Base-by-base conservation (phyloP, 2,329 filamentous ascomycete genomes). In the Colletotrichum tabaci region DNA sequence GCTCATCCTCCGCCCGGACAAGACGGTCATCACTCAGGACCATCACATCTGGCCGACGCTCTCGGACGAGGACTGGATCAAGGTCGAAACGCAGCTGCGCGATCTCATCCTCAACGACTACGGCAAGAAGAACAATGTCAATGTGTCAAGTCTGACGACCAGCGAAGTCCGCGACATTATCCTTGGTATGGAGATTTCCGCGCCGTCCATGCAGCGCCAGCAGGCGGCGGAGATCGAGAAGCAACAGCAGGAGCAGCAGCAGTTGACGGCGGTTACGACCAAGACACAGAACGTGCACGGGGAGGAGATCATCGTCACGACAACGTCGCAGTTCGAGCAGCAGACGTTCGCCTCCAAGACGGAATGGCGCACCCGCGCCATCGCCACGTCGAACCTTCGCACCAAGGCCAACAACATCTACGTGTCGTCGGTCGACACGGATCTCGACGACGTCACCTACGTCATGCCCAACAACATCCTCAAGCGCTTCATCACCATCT, bases 101-200 rank as follows among this genome's bases (percentile, higher is more conserved):
- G 96, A 99, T 86, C 86, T 99, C 75, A 99, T 99, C 77, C 81
- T 99, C 76, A 98, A 98, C 76, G 96, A 99, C 80, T 99, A 99
- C 80, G 96, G 96, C 80, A 99, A 98, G 90, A 99, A 99, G 89
- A 99, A 99, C 87, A 99, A 98, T 77, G 96, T 99, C 86, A 99
- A 99, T 77, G 96, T 96, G 15, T 97, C 97, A 18, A 98, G 95
- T 81, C 87, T 99, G 83, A 99, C 96, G 1, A 98, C 91, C 80
- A 98, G 94, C 77, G 96, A 99, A 89, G 96, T 99, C 61, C 92
- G 96, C 77, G 96, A 99, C 79, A 98, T 99, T 78, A 99, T 99
- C 77, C 85, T 99, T 74, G 96, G 96, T 88, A 99, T 99, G 97
- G 97, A 99, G 81, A 99, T 99, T 71, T 98, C 94, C 71, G 97